These are phyloP conservation scores for Sphaerobolus stellatus DNA, from an alignment of 1,284 basidiomycete genomes.

Conservation along the genomic window DNA sequence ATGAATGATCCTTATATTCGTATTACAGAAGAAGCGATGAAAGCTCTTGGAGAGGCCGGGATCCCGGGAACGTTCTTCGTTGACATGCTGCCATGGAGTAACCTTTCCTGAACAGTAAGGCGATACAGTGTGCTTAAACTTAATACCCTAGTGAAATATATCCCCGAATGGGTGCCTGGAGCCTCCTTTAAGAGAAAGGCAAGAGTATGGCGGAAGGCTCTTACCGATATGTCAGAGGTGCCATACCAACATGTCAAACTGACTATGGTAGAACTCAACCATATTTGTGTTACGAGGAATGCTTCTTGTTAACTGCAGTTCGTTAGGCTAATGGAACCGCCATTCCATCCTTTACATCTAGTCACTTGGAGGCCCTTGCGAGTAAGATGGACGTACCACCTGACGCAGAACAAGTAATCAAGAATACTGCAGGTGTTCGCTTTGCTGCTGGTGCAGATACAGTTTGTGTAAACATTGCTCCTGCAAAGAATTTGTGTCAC, in stretches of 20 bases:
- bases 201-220: background rate
- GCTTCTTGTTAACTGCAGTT: background rate
- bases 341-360: background rate
- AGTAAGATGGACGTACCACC: background rate
- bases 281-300: background rate
- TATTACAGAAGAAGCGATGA: background rate
- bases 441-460: background rate
- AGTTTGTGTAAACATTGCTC: too few relatives aligned
- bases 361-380: background rate
- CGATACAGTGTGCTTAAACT: too few relatives aligned
- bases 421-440: background rate
- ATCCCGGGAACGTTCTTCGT: background rate
- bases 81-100: background rate
- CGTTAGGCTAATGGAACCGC: background rate
- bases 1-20: background rate
- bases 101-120: background rate
- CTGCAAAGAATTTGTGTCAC: too few relatives aligned
- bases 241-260: background rate
- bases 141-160: constrained; percentile 1
- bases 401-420: background rate
- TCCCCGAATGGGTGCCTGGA: background rate
- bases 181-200: background rate
- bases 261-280: background rate
- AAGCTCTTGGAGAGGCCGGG: background rate
- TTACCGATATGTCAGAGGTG: background rate